Evolutionary conservation across 768 basidiomycete species (phyloP).

Genomic region (Candolleomyces aberdarensis): DNA sequence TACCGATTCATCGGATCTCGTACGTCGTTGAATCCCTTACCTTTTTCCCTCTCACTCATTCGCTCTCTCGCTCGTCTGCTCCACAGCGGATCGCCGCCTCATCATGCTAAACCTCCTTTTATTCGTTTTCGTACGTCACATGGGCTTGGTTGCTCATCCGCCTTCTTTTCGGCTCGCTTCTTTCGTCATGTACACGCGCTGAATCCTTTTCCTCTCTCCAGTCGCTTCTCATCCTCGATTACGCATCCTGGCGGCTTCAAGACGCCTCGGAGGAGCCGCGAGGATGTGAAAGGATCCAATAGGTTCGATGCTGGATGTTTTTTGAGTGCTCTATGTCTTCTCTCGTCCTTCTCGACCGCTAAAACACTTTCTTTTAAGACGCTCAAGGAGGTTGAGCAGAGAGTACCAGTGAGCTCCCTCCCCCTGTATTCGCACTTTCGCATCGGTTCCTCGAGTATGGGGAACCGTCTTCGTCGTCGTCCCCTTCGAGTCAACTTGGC

Average conservation of each 20-base stretch:
- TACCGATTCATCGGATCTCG: conserved; percentile 80
- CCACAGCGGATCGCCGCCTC: conserved; percentile 74
- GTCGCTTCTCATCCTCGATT: no score
- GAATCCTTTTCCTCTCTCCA: no score
- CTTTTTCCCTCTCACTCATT: background rate
- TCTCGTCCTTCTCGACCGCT: no score
- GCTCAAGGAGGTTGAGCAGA: no score
- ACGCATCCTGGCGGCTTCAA: no score
- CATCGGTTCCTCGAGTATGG: conserved; percentile 63
- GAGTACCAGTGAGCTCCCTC: conserved; percentile 16
- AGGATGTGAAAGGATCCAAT: conserved; percentile 50
- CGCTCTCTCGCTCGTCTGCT: no score
- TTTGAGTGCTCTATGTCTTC: no score
- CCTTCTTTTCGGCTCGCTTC: no score
- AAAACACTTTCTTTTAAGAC: background rate
- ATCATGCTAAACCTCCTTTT: conserved; percentile 42
- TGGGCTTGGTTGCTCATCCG: no score
- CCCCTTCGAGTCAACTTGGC: background rate
- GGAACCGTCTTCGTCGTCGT: conserved; percentile 13
- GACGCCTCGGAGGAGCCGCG: no score
- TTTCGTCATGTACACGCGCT: no score
- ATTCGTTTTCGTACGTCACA: no score
- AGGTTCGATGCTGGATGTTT: conserved; percentile 18
- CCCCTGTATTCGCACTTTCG: conserved; percentile 60
- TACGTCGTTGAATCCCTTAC: conserved; percentile 29